Percentiles rank a stretch among this genome's conserved stretches.
Conservation (phyloP, 768 basidiomycete species). For the Leccinum subgranulosum region DNA sequence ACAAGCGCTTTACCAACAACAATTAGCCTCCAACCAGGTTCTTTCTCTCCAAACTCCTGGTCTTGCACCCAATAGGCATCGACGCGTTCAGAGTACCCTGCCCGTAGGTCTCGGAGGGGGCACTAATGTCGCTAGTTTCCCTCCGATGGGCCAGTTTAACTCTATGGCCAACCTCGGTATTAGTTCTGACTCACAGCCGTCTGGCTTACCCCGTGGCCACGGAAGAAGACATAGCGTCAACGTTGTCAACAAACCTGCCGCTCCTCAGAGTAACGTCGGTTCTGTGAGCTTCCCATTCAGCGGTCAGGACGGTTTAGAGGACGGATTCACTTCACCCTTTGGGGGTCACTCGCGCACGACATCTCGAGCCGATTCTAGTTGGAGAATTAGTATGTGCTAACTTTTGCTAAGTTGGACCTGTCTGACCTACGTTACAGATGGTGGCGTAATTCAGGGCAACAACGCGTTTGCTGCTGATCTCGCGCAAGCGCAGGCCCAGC, state of each 20-base stretch:
- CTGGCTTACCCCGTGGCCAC: slow-evolving; percentile 76
- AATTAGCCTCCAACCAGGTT: slow-evolving; percentile 84
- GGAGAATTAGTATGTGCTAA: slow-evolving; percentile 77
- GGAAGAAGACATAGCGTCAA: slow-evolving; percentile 90
- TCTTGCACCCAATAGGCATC: slow-evolving; percentile 67
- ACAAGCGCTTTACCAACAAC: slow-evolving; percentile 85
- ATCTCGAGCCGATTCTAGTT: slow-evolving; percentile 77
- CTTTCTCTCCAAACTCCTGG: slow-evolving; percentile 77
- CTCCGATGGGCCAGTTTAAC: slow-evolving; percentile 64
- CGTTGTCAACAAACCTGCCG: slow-evolving; percentile 71
- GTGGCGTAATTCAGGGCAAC: slow-evolving; percentile 65
- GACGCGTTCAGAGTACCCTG: slow-evolving; percentile 84
- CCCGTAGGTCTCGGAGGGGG: slow-evolving; percentile 53
- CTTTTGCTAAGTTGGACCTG: not conserved
- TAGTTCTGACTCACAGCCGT: slow-evolving; percentile 61
- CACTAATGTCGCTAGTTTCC: slow-evolving; percentile 34
- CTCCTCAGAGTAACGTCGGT: slow-evolving; percentile 43
- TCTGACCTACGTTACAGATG: slow-evolving; percentile 46
- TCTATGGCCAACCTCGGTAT: slow-evolving; percentile 49
- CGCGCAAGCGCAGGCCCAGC: slow-evolving; percentile 94
- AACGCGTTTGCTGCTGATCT: slow-evolving; percentile 76
- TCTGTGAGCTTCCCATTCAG: slow-evolving; percentile 50
- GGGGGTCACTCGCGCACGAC: slow-evolving; percentile 73
- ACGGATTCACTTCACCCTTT: slow-evolving; percentile 66
- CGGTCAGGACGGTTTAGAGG: slow-evolving; percentile 70